A percentile compares a stretch with the other conserved stretches of the same genome.
Conservation (phyloP, 805 yeast species). For the Metschnikowia lachancei region DNA sequence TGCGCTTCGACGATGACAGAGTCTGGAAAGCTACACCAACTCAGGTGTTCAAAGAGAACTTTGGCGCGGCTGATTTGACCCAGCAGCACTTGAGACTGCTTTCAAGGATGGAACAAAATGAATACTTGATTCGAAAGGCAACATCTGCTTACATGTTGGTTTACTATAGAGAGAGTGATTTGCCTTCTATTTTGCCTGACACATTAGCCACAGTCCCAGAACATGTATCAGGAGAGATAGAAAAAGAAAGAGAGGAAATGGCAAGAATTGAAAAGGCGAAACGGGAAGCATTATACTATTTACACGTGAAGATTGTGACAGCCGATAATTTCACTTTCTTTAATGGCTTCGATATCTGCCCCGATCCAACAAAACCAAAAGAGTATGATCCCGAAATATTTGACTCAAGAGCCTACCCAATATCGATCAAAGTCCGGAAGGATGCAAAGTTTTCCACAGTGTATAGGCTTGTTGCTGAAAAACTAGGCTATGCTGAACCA, state of each 20-base stretch:
- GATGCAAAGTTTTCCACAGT: constrained; percentile 52
- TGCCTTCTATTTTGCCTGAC: constrained; percentile 57
- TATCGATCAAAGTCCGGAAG: constrained; percentile 51
- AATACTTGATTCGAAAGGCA: constrained; percentile 65
- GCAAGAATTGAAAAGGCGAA: constrained; percentile 55
- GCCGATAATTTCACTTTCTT: constrained; percentile 52
- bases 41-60: constrained; percentile 90
- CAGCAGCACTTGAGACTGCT: constrained; percentile 48
- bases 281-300: constrained; percentile 55
- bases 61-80: constrained; percentile 69
- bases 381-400: constrained; percentile 51
- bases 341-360: constrained; percentile 74
- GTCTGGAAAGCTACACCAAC: constrained; percentile 82
- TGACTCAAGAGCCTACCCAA: constrained; percentile 48
- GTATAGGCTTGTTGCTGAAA: constrained; percentile 47
- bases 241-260: constrained; percentile 58
- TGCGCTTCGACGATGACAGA: constrained; percentile 90
- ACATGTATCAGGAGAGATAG: constrained; percentile 65
- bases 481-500: constrained; percentile 30
- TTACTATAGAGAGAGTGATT: constrained; percentile 66
- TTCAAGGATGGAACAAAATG: constrained; percentile 60
- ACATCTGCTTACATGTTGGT: constrained; percentile 98
- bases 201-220: constrained; percentile 48
- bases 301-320: constrained; percentile 55
- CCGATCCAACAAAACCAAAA: constrained; percentile 49